Conservation (phyloP, 225 moss, liverwort and hornwort species). For the Straminergon stramineum region DNA sequence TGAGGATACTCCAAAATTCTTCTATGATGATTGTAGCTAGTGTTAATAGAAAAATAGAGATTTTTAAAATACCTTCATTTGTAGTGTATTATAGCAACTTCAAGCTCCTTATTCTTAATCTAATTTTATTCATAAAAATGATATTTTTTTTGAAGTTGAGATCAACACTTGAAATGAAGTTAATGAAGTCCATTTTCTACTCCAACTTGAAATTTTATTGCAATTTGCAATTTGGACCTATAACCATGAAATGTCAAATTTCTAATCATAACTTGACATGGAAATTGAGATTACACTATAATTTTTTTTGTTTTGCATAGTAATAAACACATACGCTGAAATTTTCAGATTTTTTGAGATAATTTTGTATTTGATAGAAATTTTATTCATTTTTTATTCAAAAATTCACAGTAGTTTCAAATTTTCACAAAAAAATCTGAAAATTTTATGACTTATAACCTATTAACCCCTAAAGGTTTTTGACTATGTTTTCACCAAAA, state of each 20-base stretch:
- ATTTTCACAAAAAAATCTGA: background rate
- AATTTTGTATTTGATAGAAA: background rate
- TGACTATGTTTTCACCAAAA: too few relatives aligned
- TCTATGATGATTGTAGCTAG: accelerated
- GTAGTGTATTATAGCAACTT: background rate
- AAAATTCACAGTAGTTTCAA: background rate
- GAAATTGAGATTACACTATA: accelerated
- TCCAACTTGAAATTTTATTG: background rate
- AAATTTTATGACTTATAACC: background rate
- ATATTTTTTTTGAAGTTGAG: too few relatives aligned
- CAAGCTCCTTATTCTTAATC: background rate
- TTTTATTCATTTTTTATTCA: background rate
- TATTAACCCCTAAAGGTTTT: too few relatives aligned
- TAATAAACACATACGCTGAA: too few relatives aligned
- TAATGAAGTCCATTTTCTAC: accelerated
- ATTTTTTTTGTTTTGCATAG: background rate
- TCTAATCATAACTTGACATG: background rate
- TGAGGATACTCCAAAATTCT: accelerated
- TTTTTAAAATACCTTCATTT: background rate
- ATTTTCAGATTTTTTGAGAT: background rate
- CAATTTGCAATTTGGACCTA: background rate
- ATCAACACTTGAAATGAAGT: background rate
- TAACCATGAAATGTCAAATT: background rate
- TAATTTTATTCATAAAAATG: background rate
- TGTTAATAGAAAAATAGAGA: background rate